Conservation (phyloP, 73 alveolate species). For the Blepharisma japonicum region DNA sequence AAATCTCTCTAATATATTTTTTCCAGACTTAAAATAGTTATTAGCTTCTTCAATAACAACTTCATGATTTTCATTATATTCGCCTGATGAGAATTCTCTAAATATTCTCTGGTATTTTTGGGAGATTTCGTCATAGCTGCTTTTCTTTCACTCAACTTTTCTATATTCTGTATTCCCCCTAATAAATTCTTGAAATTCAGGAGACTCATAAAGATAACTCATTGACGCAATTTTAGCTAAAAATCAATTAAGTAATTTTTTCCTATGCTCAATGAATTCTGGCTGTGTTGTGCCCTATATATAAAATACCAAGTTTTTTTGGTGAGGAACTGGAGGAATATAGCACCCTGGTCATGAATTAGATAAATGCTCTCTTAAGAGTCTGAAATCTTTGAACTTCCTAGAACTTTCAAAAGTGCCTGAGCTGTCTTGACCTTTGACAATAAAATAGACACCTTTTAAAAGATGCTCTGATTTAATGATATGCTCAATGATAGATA, state of each 20-base stretch:
- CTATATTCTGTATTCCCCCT: constrained; percentile 36
- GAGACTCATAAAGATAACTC: constrained; percentile 47
- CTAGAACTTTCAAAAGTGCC: constrained; percentile 49
- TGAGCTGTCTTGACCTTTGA: constrained; percentile 42
- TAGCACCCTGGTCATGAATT: constrained; percentile 86
- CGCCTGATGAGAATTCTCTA: neutral
- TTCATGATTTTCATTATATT: neutral
- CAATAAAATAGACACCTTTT: constrained; percentile 32
- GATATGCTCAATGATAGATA: too few relatives aligned
- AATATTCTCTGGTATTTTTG: neutral
- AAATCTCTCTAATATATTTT: neutral
- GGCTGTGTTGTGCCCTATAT: neutral
- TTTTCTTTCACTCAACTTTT: neutral
- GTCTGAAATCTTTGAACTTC: constrained; percentile 85
- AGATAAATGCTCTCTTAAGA: constrained; percentile 65
- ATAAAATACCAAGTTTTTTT: constrained; percentile 45
- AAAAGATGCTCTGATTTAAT: too few relatives aligned
- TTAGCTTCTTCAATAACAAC: neutral
- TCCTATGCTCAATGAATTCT: constrained; percentile 1
- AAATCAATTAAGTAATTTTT: neutral
- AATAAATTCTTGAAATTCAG: constrained; percentile 41
- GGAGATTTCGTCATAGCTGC: neutral
- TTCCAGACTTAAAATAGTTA: neutral
- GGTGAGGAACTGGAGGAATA: constrained; percentile 90
- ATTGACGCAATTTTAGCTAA: constrained; percentile 27